A percentile compares a stretch with the other conserved stretches of the same genome.
Conservation (phyloP, 345 rosid species). For the Cardiospermum halicacabum region DNA sequence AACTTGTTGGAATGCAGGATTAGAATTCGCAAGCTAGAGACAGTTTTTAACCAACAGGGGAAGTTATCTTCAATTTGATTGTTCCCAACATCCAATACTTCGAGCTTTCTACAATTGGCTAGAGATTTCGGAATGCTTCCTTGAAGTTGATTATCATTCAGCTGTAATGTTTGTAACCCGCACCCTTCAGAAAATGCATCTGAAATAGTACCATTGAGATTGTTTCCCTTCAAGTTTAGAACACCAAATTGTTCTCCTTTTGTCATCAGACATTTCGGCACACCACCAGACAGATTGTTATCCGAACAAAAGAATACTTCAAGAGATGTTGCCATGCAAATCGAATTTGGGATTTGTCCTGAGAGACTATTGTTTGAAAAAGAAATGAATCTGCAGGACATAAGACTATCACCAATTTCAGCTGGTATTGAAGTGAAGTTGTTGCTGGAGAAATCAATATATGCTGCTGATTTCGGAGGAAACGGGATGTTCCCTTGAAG, state of each 20-base stretch:
- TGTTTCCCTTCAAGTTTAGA: conserved; percentile 29
- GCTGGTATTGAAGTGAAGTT: conserved; percentile 19
- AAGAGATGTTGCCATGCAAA: conserved; percentile 23
- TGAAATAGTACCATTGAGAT: conserved; percentile 16
- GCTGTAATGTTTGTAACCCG: conserved; percentile 24
- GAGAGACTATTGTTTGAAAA: conserved; percentile 26
- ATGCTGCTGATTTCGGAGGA: not conserved
- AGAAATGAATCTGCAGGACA: conserved; percentile 17
- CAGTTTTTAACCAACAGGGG: conserved; percentile 31
- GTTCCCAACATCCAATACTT: conserved; percentile 37
- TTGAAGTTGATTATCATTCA: conserved; percentile 26
- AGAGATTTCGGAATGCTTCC: conserved; percentile 33
- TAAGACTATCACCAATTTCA: conserved; percentile 15
- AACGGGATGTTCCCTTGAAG: too few relatives aligned
- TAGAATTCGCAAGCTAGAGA: conserved; percentile 30
- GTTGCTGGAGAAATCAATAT: conserved; percentile 33
- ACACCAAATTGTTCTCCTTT: conserved; percentile 1
- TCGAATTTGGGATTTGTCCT: conserved; percentile 32
- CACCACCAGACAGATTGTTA: conserved; percentile 26
- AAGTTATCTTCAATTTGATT: conserved; percentile 25
- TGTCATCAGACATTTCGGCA: conserved; percentile 18
- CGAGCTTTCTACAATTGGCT: conserved; percentile 21
- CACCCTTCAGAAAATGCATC: conserved; percentile 14
- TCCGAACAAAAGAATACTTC: conserved; percentile 31
- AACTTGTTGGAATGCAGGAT: conserved; percentile 30